Evolutionary conservation across 2,329 filamentous ascomycete species (phyloP), one percentile per base, ranked within the genome.

Genomic region (Claviceps cyperi): DNA sequence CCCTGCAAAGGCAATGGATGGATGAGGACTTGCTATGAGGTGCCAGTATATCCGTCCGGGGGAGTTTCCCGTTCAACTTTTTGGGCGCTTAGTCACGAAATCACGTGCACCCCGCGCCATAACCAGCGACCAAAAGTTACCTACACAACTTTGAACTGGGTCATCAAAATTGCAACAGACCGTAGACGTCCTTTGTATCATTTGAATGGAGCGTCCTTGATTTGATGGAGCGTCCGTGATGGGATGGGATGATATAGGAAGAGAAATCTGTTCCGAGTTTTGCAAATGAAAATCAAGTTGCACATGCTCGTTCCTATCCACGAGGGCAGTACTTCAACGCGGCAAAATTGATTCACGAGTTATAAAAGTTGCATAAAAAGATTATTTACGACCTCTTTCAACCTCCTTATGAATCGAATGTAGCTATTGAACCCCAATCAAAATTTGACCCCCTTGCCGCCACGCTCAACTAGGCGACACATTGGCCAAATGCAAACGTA

Each of bases 351-450:
- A n/a, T 32, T 50, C 44, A 36, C 17, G 38, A 43, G 47, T 46
- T 32, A 32, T 32, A 32, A 32, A 32, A 32, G 28, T 32, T 32
- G 28, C 28, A 32, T 32, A 11, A 11, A 32, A 32, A 32, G 28
- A 32, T 24, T 38, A 17, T 47, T 21, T 21, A 40, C 19, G 28
- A 41, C 19, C 40, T 28, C 7, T 8, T 9, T 32, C 2, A 45
- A 36, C 40, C 22, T 43, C 47, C 48, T 49, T 40, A 40, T 28
- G 22, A 11, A 48, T 40, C 22, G 35, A 40, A 45, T 46, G 36
- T 45, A 37, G 35, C 49, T 50, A 56, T 48, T 53, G 37, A 57
- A 56, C 52, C 54, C 53, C 59, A 65, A 64, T 62, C 56, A 58
- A 65, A 65, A 54, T 59, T 36, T 58, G 50, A 50, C 38, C 47